Base-by-base conservation (phyloP, 495 filamentous ascomycete species). In the Aspergillus bridgeri region DNA sequence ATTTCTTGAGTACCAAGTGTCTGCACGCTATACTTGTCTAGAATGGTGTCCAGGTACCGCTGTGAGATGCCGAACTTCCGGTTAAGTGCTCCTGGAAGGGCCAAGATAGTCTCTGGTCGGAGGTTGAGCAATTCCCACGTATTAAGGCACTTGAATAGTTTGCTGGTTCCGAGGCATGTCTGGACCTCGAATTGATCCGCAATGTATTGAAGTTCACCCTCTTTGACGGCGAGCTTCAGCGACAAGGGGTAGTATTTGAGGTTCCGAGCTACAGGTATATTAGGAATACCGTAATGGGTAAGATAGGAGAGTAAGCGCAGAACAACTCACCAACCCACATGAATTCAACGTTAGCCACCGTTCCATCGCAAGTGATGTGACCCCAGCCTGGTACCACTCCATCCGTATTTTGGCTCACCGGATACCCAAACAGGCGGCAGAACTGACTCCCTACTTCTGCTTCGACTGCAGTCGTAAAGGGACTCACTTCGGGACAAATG, bases 171-270 rank as follows among this genome's bases (percentile, higher is more conserved):
- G 18, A 65, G 51, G 46, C 70, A 75, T 2, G 73, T 74, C 15
- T 64, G 45, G 9, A 78, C 65, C 43, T 53, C 56, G 60, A 80
- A 78, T 7, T 42, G 47, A n/a, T 64, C 50, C 9, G 63, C 54
- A 21, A 78, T 54, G 61, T 73, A 74, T 0, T 63, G 42, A 13
- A 79, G 60, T 0, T 54, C 54, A n/a, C 67, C 61, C 6, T 59
- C 58, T 18, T 68, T 61, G 21, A 79, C 75, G 6, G 78, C 75
- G 20, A 63, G 54, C 3, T 57, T 49, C 21, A 80, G 54, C 5
- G 77, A 69, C 24, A 77, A 61, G 1, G 78, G 75, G 53, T 79
- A 80, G 60, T 76, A 79, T 44, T 79, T 80, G 42, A 80, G 60
- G 42, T 79, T 81, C 15, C 77, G 71, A 18, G 76, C 74, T 70